phyloP scores from a whole-genome alignment of 176 grass and related monocot species.

The Phragmites australis region DNA sequence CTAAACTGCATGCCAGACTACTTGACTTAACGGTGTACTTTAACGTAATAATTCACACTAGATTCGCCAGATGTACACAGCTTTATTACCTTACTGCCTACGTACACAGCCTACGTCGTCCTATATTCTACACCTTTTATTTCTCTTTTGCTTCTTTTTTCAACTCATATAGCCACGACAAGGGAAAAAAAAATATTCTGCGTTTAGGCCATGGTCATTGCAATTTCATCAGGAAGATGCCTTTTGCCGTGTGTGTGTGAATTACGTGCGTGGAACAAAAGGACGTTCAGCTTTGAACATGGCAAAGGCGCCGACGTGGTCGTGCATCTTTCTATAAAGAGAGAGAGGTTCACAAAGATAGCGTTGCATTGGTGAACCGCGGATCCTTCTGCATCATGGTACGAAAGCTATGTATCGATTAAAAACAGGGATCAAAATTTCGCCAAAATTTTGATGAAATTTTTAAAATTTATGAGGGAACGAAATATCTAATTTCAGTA shows the following conservation, averaged over 20 bases:
- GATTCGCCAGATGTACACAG: neutral
- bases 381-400: neutral
- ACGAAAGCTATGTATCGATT: neutral
- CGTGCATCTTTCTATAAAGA: constrained; percentile 36
- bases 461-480: no score
- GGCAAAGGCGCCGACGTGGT: constrained; percentile 36
- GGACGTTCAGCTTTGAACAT: constrained; percentile 14
- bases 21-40: neutral
- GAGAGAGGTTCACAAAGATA: constrained; percentile 30
- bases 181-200: neutral
- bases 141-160: neutral
- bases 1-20: neutral
- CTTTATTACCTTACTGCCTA: neutral
- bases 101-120: constrained; percentile 16
- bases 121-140: neutral
- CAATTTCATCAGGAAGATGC: neutral
- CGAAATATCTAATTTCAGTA: no score
- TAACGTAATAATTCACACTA: neutral
- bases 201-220: neutral
- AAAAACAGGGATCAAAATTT: no score
- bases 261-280: constrained; percentile 21
- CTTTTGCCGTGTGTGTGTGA: neutral
- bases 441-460: no score
- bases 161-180: neutral
- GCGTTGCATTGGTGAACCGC: constrained; percentile 2